These are phyloP conservation scores for Penicillium arizonense DNA, from an alignment of 495 filamentous ascomycete species.

Conservation along the genomic window DNA sequence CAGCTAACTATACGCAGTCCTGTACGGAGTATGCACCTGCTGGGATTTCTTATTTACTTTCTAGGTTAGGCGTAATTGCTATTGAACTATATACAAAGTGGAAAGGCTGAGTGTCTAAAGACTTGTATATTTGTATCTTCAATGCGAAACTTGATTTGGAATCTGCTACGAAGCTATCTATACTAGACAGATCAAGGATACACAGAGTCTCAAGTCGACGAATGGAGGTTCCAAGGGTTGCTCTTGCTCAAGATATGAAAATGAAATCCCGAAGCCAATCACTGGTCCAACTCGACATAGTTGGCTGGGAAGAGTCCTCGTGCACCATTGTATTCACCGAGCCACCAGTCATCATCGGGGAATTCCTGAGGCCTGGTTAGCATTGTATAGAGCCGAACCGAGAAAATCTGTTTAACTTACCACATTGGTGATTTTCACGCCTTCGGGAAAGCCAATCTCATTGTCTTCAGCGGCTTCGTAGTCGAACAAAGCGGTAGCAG, in stretches of 20 bases:
- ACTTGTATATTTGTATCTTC: too few species aligned
- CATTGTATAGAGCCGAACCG: neutral
- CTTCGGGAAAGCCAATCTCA: conserved; percentile 91
- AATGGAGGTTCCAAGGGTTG: neutral
- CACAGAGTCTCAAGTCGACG: too few species aligned
- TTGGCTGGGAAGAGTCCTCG: conserved; percentile 91
- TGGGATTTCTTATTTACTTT: neutral
- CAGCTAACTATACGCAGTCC: neutral
- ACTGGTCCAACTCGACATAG: conserved; percentile 69
- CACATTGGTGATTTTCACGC: conserved; percentile 66
- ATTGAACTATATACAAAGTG: too few species aligned
- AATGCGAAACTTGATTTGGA: too few species aligned
- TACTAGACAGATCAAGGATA: too few species aligned
- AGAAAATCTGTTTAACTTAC: conserved; percentile 44
- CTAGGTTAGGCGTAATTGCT: too few species aligned
- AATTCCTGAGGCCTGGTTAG: conserved; percentile 65
- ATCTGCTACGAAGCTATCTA: too few species aligned
- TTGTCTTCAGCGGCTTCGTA: conserved; percentile 98
- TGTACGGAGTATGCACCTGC: neutral
- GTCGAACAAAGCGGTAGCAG: conserved; percentile 86
- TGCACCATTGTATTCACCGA: conserved; percentile 75
- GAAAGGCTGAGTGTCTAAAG: too few species aligned
- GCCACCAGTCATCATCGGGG: conserved; percentile 99
- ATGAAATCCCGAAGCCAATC: conserved; percentile 5
- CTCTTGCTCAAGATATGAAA: neutral